Conservation (phyloP, 257 asterid species). For the Przewalskia tangutica region DNA sequence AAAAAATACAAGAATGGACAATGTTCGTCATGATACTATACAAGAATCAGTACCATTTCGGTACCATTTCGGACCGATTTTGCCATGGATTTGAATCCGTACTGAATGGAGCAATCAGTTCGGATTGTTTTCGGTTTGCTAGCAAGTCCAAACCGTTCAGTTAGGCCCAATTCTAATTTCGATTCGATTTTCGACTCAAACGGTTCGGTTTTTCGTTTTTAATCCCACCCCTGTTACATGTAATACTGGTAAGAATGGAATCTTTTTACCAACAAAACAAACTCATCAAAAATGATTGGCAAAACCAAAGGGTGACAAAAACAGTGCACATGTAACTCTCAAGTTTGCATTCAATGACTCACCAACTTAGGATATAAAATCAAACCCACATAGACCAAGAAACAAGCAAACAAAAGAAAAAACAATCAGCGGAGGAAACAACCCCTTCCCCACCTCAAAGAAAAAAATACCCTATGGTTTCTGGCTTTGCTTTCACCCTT, state of each 20-base stretch:
- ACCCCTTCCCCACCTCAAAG: background rate
- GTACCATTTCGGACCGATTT: too few species aligned
- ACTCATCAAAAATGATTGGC: background rate
- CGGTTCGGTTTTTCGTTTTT: too few species aligned
- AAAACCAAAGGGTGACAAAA: constrained; percentile 5
- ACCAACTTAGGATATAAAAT: constrained; percentile 3
- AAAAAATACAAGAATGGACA: too few species aligned
- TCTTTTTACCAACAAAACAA: background rate
- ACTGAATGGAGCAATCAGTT: too few species aligned
- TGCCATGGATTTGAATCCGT: too few species aligned
- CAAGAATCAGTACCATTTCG: too few species aligned
- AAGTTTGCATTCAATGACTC: background rate
- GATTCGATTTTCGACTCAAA: too few species aligned
- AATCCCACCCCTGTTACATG: too few species aligned
- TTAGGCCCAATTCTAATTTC: too few species aligned
- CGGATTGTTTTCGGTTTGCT: too few species aligned
- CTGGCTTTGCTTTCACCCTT: constrained; percentile 7
- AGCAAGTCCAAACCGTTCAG: too few species aligned
- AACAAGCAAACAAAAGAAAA: background rate
- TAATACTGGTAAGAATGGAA: background rate
- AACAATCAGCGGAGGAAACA: background rate
- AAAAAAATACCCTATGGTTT: constrained; percentile 1
- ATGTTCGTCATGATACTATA: too few species aligned
- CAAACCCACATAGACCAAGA: constrained; percentile 1
- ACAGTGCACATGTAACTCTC: constrained; percentile 3